Conservation (phyloP, 2,329 filamentous ascomycete genomes). For the Venturiaceae sp. region DNA sequence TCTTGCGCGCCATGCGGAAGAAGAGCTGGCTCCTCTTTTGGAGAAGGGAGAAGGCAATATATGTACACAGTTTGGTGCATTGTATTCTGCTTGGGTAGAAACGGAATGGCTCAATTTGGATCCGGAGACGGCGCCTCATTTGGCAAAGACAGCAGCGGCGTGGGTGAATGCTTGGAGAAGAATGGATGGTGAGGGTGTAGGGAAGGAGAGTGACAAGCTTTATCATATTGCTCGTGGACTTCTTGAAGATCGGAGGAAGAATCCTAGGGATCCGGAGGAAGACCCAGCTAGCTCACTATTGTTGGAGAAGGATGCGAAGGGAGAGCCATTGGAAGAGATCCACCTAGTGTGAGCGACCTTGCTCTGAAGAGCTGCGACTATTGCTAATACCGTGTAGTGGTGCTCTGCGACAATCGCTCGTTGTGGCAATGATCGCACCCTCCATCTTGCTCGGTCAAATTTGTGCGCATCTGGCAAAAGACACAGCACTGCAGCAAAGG, state of each 20-base stretch:
- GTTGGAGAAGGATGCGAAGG: conserved; percentile 7
- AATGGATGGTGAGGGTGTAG: conserved; percentile 10
- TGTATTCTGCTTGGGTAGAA: conserved; percentile 12
- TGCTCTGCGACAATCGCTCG: conserved; percentile 11
- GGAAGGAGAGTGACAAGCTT: conserved; percentile 8
- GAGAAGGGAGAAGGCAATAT: conserved; percentile 9
- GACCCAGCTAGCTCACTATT: conserved; percentile 11
- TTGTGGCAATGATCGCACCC: conserved; percentile 12
- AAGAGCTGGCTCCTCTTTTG: conserved; percentile 7
- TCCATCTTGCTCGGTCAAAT: conserved; percentile 11
- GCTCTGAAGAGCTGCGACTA: background rate
- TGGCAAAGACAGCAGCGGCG: conserved; percentile 10
- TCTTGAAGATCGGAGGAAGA: conserved; percentile 7
- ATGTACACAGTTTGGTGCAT: conserved; percentile 10
- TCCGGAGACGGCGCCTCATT: conserved; percentile 8
- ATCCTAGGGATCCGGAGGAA: conserved; percentile 9
- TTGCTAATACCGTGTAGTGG: background rate
- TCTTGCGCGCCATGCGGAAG: conserved; percentile 7
- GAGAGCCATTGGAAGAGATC: conserved; percentile 9
- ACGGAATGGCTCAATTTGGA: conserved; percentile 12
- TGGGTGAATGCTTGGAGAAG: conserved; percentile 13
- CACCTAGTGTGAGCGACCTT: background rate
- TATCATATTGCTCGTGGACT: conserved; percentile 11
- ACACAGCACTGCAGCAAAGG: conserved; percentile 10
- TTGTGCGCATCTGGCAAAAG: conserved; percentile 8